phyloP scores from a whole-genome alignment of 2,329 filamentous ascomycete species.

The Trichoderma koningiopsis region DNA sequence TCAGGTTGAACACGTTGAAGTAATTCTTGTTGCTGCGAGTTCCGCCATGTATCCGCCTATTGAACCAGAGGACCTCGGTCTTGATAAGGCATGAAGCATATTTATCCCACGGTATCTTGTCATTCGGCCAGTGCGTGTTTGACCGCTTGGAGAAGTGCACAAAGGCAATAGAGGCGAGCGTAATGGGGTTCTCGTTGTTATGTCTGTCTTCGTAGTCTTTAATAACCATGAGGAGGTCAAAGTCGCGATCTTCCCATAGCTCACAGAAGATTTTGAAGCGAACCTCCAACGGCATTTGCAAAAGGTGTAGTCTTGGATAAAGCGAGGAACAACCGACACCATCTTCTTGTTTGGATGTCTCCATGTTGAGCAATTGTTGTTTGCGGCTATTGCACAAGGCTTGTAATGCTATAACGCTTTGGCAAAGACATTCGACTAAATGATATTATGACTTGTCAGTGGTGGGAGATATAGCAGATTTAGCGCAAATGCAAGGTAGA shows the following conservation, averaged over 20 bases:
- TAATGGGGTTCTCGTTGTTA: background rate
- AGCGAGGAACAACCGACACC: background rate
- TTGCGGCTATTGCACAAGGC: background rate
- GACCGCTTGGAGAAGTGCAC: background rate
- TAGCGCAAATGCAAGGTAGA: background rate
- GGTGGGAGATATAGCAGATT: background rate
- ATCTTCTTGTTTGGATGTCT: background rate
- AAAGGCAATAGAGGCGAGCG: conserved; percentile 11
- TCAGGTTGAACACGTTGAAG: conserved; percentile 4
- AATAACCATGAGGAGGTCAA: conserved; percentile 12
- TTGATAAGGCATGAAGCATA: conserved; percentile 7
- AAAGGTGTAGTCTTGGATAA: background rate
- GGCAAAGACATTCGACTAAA: background rate
- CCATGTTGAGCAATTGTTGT: background rate
- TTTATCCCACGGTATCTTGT: conserved; percentile 6
- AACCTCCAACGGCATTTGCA: conserved; percentile 15
- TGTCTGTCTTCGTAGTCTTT: conserved; percentile 21
- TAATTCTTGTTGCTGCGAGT: conserved; percentile 1
- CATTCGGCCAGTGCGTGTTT: background rate
- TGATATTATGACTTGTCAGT: background rate
- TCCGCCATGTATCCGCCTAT: background rate
- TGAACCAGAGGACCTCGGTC: background rate
- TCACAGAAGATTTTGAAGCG: conserved; percentile 13
- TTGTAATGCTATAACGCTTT: background rate
- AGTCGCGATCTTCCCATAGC: background rate